phyloP scores from a whole-genome alignment of 2,329 filamentous ascomycete genomes.

The Thielaviopsis musarum region DNA sequence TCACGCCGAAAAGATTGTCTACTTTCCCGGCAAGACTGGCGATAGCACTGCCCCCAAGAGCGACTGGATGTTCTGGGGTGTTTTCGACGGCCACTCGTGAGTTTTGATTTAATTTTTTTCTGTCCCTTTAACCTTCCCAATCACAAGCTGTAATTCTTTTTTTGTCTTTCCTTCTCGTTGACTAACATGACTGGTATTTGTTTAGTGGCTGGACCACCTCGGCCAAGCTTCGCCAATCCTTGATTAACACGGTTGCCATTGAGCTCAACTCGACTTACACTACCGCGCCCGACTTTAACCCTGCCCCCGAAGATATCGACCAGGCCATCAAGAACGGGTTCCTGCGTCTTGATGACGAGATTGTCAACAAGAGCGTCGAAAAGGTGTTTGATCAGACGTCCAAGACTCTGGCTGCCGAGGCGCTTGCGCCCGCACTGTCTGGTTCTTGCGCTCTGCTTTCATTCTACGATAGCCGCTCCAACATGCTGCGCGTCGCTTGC shows the following conservation, averaged over 20 bases:
- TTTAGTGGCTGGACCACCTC: conserved; percentile 90
- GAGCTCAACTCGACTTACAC: conserved; percentile 91
- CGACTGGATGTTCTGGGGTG: conserved; percentile 99
- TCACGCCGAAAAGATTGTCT: conserved; percentile 93
- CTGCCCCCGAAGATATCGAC: conserved; percentile 68
- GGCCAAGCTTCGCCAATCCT: conserved; percentile 77
- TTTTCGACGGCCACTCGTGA: conserved; percentile 93
- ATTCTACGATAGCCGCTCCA: conserved; percentile 82
- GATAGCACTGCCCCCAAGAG: conserved; percentile 34
- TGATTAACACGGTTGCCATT: conserved; percentile 83
- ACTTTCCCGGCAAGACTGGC: conserved; percentile 49
- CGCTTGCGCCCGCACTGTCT: conserved; percentile 81
- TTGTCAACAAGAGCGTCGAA: conserved; percentile 81
- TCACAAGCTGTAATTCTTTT: not conserved
- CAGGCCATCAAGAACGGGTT: conserved; percentile 87
- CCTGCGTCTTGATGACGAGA: conserved; percentile 76
- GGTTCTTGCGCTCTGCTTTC: conserved; percentile 94
- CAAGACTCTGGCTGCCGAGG: conserved; percentile 77
- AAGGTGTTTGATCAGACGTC: conserved; percentile 81
- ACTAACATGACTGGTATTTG: not conserved
- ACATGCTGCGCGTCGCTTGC: conserved; percentile 82
- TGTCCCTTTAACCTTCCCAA: not conserved
- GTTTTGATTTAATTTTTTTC: conserved; percentile 18
- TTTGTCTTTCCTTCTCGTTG: not conserved
- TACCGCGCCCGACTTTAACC: conserved; percentile 42